Base-by-base conservation (phyloP, 2,329 filamentous ascomycete genomes). In the Clarireedia sp. region DNA sequence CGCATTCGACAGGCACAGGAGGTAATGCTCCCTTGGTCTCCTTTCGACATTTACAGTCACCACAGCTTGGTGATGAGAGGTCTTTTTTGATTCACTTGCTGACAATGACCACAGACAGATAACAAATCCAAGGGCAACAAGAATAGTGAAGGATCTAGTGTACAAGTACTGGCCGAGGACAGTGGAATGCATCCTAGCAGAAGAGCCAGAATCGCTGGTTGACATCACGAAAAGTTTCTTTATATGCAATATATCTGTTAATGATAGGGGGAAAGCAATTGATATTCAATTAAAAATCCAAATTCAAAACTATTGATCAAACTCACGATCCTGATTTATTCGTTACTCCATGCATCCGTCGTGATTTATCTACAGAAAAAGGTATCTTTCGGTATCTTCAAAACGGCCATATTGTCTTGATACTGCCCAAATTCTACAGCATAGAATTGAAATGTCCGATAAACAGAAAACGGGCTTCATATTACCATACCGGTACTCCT, bases 151-250 rank as follows among this genome's bases (percentile, higher is more conserved):
- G 47, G 64, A 62, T 47, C 60, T 58, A 3, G 64, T 65, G 46
- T 17, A 60, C 56, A 40, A 62, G 63, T 53, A 26, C 56, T 57
- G n/a, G 54, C 59, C 9, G 64, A 64, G 48, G 63, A 64, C 49
- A 64, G 58, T 55, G 59, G 59, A 48, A 63, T 67, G 23, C 65
- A 67, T 59, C 65, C 65, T 6, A 66, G 64, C 54, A 57, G 65
- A 46, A 65, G 65, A 51, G 57, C 55, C 6, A 59, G 56, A 55
- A 60, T 67, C 2, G 59, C 59, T 26, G 58, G 52, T 36, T 55
- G 21, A 55, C 59, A 49, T 19, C 19, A 38, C 17, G 26, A 16
- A 36, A 47, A 48, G 26, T 43, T n/a, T 16, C 16, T 37, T 47
- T n/a, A 9, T 19, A 47, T 17, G 9, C 51, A 41, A 21, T 12